Evolutionary conservation across 208 protist species (phyloP), one percentile per base, ranked within the genome.

Genomic region (Leishmania lainsoni): DNA sequence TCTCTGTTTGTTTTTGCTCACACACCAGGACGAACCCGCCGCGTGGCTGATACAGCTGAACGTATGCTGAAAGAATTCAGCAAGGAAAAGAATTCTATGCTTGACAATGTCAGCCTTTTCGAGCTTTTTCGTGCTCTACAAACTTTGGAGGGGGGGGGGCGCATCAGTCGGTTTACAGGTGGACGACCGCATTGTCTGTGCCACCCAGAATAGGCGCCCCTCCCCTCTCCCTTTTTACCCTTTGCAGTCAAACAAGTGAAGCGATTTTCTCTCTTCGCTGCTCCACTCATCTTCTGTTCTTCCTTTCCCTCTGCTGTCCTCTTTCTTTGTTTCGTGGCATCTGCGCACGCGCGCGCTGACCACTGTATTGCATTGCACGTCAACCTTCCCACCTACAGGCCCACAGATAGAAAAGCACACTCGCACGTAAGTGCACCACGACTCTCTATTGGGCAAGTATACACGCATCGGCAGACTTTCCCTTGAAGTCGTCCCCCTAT

Each of bases 301-400:
- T 16, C 35, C 65, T n/a, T 10, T 35, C 35, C 35, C 17, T 45
- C 35, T 9, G 61, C 68, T 52, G 32, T 51, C n/a, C 26, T 35
- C 48, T 56, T 29, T 59, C 26, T 52, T 75, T 80, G 68, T 81
- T 75, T 16, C 14, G 9, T 39, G 9, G n/a, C n/a, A 56, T 56
- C 48, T 22, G 9, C 48, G 70, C 39, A 20, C 70, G 70, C 48
- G 70, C 48, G 70, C 20, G 20, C 5, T 71, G 35, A 5, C 6
- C 39, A n/a, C 66, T n/a, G 66, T 16, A 42, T 49, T 16, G 66
- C 32, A 8, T 20, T n/a, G 20, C 70, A 32, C 48, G 16, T 75
- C 70, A 9, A 75, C n/a, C 1, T 56, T 26, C 39, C 22, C 70
- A 75, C 48, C 17, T 56, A 20, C 26, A n/a, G 6, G 4, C 70